Evolutionary conservation across 768 basidiomycete genomes (phyloP).

Genomic region (Ephemerocybe angulata): DNA sequence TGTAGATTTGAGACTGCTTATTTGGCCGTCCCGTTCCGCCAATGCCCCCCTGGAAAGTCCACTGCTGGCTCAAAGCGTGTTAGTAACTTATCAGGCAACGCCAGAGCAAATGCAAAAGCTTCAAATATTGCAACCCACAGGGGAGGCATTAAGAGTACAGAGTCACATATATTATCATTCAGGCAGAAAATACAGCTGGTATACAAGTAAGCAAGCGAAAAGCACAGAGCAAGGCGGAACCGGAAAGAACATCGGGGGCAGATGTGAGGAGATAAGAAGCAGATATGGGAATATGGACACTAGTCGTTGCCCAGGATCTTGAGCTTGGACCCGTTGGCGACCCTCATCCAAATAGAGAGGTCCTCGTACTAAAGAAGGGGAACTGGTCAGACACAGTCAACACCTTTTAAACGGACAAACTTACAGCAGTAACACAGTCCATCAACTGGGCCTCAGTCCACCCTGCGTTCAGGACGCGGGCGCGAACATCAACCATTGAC

Average conservation of each 20-base stretch:
- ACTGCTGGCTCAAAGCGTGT: too few species aligned
- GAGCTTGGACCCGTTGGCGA: slow-evolving; percentile 81
- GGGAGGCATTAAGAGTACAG: too few species aligned
- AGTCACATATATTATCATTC: too few species aligned
- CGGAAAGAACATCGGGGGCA: neutral
- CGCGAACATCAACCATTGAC: slow-evolving; percentile 83
- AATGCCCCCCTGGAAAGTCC: too few species aligned
- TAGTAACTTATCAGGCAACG: too few species aligned
- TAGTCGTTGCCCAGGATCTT: slow-evolving; percentile 49
- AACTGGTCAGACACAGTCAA: slow-evolving; percentile 8
- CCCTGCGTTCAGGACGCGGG: slow-evolving; percentile 79
- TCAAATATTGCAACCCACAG: too few species aligned
- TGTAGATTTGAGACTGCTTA: too few species aligned
- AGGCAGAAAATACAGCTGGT: neutral
- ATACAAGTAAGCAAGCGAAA: neutral
- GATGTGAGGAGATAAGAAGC: too few species aligned
- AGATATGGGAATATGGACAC: too few species aligned
- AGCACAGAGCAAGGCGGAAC: neutral
- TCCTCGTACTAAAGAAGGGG: slow-evolving; percentile 69
- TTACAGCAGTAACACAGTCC: slow-evolving; percentile 77
- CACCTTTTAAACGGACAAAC: slow-evolving; percentile 25
- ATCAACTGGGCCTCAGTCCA: slow-evolving; percentile 90
- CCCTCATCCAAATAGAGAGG: slow-evolving; percentile 73
- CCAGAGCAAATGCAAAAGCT: too few species aligned
- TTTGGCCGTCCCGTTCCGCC: too few species aligned